phyloP scores from a whole-genome alignment of 2,329 filamentous ascomycete genomes.

The Diaporthe australafricana region DNA sequence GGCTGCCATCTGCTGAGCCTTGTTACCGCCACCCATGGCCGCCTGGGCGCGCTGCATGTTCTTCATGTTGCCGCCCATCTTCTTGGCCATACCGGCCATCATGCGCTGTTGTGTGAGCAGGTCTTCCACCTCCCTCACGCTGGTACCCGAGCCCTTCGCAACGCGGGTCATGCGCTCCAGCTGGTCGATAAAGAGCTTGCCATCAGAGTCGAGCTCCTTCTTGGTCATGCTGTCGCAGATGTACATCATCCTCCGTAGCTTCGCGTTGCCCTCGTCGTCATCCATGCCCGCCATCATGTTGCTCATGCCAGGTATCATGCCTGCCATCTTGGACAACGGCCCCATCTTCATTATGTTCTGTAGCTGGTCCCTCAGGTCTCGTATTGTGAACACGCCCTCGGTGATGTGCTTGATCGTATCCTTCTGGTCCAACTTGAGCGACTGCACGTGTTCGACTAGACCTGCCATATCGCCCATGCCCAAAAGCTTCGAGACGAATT shows the following conservation, averaged over 20 bases:
- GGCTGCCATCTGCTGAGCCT: slow-evolving; percentile 91
- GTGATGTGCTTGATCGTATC: slow-evolving; percentile 99
- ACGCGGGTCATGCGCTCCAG: slow-evolving; percentile 93
- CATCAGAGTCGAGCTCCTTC: slow-evolving; percentile 94
- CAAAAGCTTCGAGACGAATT: slow-evolving; percentile 92
- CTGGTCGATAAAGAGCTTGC: slow-evolving; percentile 93
- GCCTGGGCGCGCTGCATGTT: slow-evolving; percentile 96
- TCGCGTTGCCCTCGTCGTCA: slow-evolving; percentile 93
- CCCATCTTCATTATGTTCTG: slow-evolving; percentile 99
- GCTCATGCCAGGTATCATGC: slow-evolving; percentile 96
- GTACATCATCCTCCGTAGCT: slow-evolving; percentile 98
- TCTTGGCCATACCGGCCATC: slow-evolving; percentile 99
- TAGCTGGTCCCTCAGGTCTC: slow-evolving; percentile 93
- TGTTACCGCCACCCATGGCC: slow-evolving; percentile 90
- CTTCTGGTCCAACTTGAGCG: slow-evolving; percentile 94
- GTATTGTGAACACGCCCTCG: slow-evolving; percentile 94
- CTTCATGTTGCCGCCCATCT: slow-evolving; percentile 97
- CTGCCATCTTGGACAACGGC: slow-evolving; percentile 94
- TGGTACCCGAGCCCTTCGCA: slow-evolving; percentile 89
- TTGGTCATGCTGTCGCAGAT: slow-evolving; percentile 99
- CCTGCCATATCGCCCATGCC: slow-evolving; percentile 98
- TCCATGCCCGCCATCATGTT: slow-evolving; percentile 97
- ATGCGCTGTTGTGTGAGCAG: slow-evolving; percentile 97
- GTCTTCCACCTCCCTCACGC: slow-evolving; percentile 93
- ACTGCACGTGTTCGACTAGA: slow-evolving; percentile 95